Evolutionary conservation across 2,329 filamentous ascomycete species (phyloP), one percentile per base, ranked within the genome.

Genomic region (Botrytis fragariae): DNA sequence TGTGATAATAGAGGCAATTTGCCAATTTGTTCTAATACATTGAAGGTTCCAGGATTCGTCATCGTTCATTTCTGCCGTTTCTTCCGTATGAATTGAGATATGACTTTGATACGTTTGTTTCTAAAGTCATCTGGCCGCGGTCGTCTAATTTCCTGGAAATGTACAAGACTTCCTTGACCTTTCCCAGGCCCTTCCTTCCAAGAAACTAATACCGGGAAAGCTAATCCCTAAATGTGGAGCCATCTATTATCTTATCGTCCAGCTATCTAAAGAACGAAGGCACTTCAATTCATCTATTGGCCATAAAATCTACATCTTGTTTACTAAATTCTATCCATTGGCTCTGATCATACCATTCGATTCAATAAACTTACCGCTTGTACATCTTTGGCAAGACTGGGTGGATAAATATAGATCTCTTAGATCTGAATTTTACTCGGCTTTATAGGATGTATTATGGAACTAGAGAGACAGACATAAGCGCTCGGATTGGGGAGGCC

Each of bases 1-100:
- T 78, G 74, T 74, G 73, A 75, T 74, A 79, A 76, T 78, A 77
- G 68, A 77, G 68, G 60, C 32, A 3, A 71, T 48, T 61, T 63
- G 32, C 39, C 68, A 71, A 73, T 71, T 60, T 65, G 35, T 32
- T 48, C 54, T 73, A 45, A 39, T 73, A 37, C 65, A 64, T 54
- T 42, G 39, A 51, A 22, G 59, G 44, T 61, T 62, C 29, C 32
- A 62, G n/a, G 22, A 68, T 45, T 69, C 51, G 25, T 69, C 70
- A 72, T 60, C 25, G 1, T 45, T 29, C 45, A n/a, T 6, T 20
- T 68, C 22, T 57, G 63, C 51, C 39, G 37, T 59, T 16, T 45
- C 42, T 42, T 57, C 37, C 18, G 37, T 29, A 44, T 29, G 9
- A 37, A 37, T 60, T 45, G 16, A 48, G 22, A 59, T 22, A 44